These are phyloP conservation scores for Salix suchowensis DNA, from an alignment of 345 rosid genomes.

Conservation along the genomic window DNA sequence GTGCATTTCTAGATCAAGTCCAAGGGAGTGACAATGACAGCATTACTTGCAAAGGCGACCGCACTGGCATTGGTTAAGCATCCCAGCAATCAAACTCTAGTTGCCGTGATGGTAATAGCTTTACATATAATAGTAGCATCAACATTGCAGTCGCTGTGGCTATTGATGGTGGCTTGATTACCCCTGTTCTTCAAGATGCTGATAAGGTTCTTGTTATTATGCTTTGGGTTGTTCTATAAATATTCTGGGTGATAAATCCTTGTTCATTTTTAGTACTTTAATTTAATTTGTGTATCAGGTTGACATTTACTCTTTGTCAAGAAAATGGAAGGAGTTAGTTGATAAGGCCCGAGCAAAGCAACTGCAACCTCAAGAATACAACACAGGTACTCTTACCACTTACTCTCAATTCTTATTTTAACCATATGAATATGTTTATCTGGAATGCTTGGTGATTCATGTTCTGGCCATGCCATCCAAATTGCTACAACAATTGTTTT, in stretches of 20 bases:
- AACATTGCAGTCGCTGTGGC: slow-evolving; percentile 98
- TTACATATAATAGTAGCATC: slow-evolving; percentile 73
- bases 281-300: slow-evolving; percentile 39
- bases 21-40: slow-evolving; percentile 96
- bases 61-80: slow-evolving; percentile 84
- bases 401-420: background rate
- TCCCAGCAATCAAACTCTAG: slow-evolving; percentile 76
- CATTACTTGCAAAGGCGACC: slow-evolving; percentile 89
- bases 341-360: slow-evolving; percentile 95
- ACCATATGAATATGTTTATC: background rate
- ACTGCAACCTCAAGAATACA: slow-evolving; percentile 89
- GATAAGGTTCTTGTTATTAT: slow-evolving; percentile 56
- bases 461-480: background rate
- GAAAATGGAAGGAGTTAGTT: slow-evolving; percentile 97
- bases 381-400: slow-evolving; percentile 47
- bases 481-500: background rate
- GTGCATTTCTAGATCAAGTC: slow-evolving; percentile 63
- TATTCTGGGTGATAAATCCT: background rate
- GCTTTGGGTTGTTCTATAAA: background rate
- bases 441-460: background rate
- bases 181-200: slow-evolving; percentile 97
- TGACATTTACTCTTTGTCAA: slow-evolving; percentile 86
- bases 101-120: slow-evolving; percentile 90
- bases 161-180: slow-evolving; percentile 82
- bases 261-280: background rate